Evolutionary conservation across 106 monocot genomes (phyloP).

Genomic region (Acorus calamus): DNA sequence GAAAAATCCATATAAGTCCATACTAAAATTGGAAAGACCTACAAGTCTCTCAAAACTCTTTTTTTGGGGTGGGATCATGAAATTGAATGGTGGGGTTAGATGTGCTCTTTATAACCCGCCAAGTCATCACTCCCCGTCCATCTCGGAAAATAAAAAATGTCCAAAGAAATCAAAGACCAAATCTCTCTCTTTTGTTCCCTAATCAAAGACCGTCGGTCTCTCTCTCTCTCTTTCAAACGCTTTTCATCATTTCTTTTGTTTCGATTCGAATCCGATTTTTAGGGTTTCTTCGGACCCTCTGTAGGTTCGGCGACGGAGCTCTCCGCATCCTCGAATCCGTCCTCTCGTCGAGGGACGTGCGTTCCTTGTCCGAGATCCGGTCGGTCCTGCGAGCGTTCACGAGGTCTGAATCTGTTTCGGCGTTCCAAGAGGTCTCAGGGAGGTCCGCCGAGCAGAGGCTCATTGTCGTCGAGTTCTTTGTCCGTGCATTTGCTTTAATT

Average conservation of each 20-base stretch:
- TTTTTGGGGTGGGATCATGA: too few relatives aligned
- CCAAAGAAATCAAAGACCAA: conserved; percentile 4
- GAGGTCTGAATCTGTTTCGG: conserved; percentile 22
- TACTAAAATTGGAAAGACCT: too few relatives aligned
- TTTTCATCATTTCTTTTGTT: neutral
- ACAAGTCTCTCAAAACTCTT: too few relatives aligned
- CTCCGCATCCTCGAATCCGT: conserved; percentile 50
- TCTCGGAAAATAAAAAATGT: too few relatives aligned
- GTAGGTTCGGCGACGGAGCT: conserved; percentile 36
- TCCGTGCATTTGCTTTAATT: conserved; percentile 61
- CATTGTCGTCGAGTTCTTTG: conserved; percentile 56
- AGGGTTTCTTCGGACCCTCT: neutral
- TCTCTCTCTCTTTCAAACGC: neutral
- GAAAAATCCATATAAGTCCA: too few relatives aligned
- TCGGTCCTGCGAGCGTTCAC: conserved; percentile 37
- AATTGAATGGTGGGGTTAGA: too few relatives aligned
- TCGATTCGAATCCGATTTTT: neutral
- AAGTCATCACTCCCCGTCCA: too few relatives aligned
- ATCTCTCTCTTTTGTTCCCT: conserved; percentile 22
- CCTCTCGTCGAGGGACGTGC: conserved; percentile 40
- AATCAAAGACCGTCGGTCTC: conserved; percentile 20
- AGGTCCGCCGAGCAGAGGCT: conserved; percentile 37
- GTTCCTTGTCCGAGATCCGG: conserved; percentile 33
- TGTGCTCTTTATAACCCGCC: too few relatives aligned
- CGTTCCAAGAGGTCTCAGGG: conserved; percentile 25